Conservation (phyloP, 2,329 filamentous ascomycete species). For the Delphinella strobiligena region DNA sequence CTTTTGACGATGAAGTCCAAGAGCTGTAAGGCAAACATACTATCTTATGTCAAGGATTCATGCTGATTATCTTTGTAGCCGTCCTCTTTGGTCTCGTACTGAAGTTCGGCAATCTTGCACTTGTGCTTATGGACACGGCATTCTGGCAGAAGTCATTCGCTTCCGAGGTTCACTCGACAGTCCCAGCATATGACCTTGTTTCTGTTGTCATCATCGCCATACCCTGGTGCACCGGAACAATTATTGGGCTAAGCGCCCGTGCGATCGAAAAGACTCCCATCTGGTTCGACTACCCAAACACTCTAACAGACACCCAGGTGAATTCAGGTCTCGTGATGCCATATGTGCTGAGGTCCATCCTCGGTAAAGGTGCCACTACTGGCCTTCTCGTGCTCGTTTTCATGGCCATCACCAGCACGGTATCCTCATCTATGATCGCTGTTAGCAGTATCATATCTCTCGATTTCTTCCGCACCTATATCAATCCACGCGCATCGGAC, state of each 20-base stretch:
- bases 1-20: conserved; percentile 38
- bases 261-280: conserved; percentile 35
- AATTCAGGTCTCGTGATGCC: conserved; percentile 37
- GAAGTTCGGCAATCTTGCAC: conserved; percentile 37
- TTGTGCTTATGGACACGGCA: conserved; percentile 41
- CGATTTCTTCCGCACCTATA: conserved; percentile 40
- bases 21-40: conserved; percentile 23
- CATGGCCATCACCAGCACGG: conserved; percentile 40
- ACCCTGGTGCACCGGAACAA: conserved; percentile 36
- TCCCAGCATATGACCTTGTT: conserved; percentile 36
- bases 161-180: conserved; percentile 34
- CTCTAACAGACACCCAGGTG: conserved; percentile 29
- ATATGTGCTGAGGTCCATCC: conserved; percentile 31
- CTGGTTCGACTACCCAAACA: conserved; percentile 32
- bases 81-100: conserved; percentile 33
- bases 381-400: conserved; percentile 38
- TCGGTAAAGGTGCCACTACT: conserved; percentile 30
- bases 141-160: conserved; percentile 44
- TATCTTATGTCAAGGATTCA: not conserved
- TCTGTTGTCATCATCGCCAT: conserved; percentile 35
- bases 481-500: conserved; percentile 35
- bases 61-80: conserved; percentile 6
- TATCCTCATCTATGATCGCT: conserved; percentile 40
- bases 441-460: conserved; percentile 39
- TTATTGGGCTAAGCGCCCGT: conserved; percentile 33